A percentile compares a stretch with the other conserved stretches of the same genome.
phyloP scores from a whole-genome alignment of 495 filamentous ascomycete genomes.

The Aspergillus sparsus region DNA sequence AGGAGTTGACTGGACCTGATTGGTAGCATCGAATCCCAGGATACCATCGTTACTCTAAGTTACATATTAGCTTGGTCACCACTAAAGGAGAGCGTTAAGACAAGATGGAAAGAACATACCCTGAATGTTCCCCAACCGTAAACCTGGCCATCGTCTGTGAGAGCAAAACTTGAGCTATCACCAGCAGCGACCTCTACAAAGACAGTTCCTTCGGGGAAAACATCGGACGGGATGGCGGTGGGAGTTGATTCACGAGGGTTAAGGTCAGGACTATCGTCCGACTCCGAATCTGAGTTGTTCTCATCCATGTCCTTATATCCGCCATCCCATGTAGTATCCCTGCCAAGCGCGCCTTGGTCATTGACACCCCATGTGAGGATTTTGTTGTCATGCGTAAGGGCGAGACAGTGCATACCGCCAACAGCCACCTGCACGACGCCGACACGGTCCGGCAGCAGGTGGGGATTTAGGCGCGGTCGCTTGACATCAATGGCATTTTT shows the following conservation, averaged over 20 bases:
- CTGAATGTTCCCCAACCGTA: constrained; percentile 75
- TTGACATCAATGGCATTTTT: constrained; percentile 66
- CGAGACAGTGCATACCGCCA: constrained; percentile 67
- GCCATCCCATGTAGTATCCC: constrained; percentile 61
- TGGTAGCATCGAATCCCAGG: constrained; percentile 51
- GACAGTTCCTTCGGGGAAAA: constrained; percentile 55
- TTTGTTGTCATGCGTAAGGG: constrained; percentile 62
- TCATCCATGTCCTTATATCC: constrained; percentile 65
- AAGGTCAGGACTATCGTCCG: constrained; percentile 56
- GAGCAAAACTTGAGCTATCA: constrained; percentile 64
- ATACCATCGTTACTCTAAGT: constrained; percentile 58
- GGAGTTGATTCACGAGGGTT: constrained; percentile 64
- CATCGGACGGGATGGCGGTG: constrained; percentile 50
- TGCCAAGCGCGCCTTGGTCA: constrained; percentile 64
- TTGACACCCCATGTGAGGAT: constrained; percentile 72
- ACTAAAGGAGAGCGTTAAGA: neutral
- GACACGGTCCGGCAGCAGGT: constrained; percentile 57
- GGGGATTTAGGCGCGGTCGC: constrained; percentile 64
- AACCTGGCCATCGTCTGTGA: constrained; percentile 66
- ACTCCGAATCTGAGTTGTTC: constrained; percentile 49
- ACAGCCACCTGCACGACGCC: constrained; percentile 62
- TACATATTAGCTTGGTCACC: constrained; percentile 23
- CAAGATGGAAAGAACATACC: constrained; percentile 50
- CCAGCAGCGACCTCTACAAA: constrained; percentile 63
- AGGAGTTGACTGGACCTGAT: constrained; percentile 50